Conservation (phyloP, 345 rosid genomes). For the Eucalyptus cloeziana region DNA sequence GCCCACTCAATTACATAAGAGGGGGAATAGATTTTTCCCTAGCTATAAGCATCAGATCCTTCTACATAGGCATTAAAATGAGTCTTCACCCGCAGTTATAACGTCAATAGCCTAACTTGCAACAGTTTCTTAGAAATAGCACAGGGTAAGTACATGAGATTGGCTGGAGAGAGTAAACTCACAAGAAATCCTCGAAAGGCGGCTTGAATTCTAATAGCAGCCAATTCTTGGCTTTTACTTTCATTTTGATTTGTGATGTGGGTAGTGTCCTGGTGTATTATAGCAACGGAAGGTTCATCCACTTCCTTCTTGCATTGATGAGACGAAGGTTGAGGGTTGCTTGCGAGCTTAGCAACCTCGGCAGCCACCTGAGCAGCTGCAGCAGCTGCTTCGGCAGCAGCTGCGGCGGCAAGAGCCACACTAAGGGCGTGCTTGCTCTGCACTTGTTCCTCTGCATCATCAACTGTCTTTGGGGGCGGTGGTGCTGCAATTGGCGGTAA, state of each 20-base stretch:
- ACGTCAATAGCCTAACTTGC: background rate
- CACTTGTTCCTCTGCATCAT: conserved; percentile 13
- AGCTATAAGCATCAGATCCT: background rate
- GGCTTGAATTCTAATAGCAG: conserved; percentile 62
- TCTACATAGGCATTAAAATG: background rate
- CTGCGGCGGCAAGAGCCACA: conserved; percentile 38
- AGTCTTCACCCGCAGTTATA: background rate
- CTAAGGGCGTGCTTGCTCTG: conserved; percentile 27
- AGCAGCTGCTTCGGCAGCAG: conserved; percentile 50
- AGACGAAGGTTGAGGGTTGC: conserved; percentile 3
- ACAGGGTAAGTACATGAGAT: background rate
- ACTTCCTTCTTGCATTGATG: conserved; percentile 9
- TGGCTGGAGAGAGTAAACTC: conserved; percentile 9
- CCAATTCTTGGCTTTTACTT: conserved; percentile 13
- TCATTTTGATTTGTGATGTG: background rate
- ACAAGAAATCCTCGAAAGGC: conserved; percentile 73
- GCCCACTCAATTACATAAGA: background rate
- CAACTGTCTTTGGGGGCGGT: conserved; percentile 4
- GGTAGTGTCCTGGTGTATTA: background rate
- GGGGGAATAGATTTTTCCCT: background rate
- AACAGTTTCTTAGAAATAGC: background rate
- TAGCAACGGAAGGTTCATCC: background rate
- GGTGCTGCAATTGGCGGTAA: conserved; percentile 42
- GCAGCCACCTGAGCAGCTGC: conserved; percentile 41
- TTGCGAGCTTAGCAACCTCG: conserved; percentile 30